These are phyloP conservation scores for Panus rudis DNA, from an alignment of 768 basidiomycete species.

Conservation along the genomic window DNA sequence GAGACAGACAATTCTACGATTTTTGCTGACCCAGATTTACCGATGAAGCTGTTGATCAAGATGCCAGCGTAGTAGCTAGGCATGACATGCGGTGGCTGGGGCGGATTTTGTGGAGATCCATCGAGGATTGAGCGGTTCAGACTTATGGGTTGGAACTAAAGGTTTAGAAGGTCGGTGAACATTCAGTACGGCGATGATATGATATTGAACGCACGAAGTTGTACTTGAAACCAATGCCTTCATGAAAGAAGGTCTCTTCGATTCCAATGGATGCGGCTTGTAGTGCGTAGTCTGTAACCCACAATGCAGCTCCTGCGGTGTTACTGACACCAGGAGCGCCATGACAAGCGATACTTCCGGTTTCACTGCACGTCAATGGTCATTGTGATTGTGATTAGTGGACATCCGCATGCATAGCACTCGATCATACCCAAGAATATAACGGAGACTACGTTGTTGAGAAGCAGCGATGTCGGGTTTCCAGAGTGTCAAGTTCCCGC, in stretches of 20 bases:
- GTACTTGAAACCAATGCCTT: constrained; percentile 68
- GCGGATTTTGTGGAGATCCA: constrained; percentile 40
- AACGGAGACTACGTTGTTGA: constrained; percentile 38
- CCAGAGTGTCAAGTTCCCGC: constrained; percentile 45
- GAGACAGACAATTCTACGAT: constrained; percentile 44
- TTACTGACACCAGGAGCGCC: constrained; percentile 53
- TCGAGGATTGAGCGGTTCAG: constrained; percentile 53
- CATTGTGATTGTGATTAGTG: neutral
- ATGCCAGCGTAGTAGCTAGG: constrained; percentile 62
- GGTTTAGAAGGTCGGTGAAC: neutral
- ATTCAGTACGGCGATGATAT: neutral
- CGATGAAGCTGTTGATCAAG: constrained; percentile 52
- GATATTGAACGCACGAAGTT: constrained; percentile 37
- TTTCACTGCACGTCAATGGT: constrained; percentile 17
- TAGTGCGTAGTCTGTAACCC: constrained; percentile 60
- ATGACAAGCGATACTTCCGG: constrained; percentile 31
- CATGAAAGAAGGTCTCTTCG: constrained; percentile 52
- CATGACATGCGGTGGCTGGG: constrained; percentile 54
- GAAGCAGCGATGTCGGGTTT: constrained; percentile 48
- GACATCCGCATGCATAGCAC: constrained; percentile 11
- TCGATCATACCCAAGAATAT: constrained; percentile 43
- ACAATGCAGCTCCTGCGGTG: constrained; percentile 62
- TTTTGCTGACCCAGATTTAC: constrained; percentile 33
- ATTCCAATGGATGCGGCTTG: constrained; percentile 52
- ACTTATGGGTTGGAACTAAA: constrained; percentile 55